Conservation (phyloP, 495 filamentous ascomycete genomes). For the Podospora anserina region DNA sequence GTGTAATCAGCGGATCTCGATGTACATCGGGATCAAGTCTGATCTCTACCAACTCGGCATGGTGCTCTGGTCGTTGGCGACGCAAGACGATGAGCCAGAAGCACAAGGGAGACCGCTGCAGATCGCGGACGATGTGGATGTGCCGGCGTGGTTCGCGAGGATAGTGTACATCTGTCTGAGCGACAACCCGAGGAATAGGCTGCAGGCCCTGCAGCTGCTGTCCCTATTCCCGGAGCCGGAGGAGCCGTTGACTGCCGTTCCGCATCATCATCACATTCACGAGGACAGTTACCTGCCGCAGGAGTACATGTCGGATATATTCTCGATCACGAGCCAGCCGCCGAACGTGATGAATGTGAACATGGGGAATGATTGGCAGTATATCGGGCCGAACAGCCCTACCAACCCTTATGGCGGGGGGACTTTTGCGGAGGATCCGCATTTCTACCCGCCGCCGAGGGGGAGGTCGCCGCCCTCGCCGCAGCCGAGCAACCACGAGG, state of each 20-base stretch:
- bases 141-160: constrained; percentile 44
- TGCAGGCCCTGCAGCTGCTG: constrained; percentile 43
- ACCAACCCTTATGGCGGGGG: constrained; percentile 25
- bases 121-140: constrained; percentile 37
- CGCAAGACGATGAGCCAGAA: constrained; percentile 87
- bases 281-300: constrained; percentile 34
- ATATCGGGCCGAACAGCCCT: constrained; percentile 20
- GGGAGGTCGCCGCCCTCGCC: constrained; percentile 49
- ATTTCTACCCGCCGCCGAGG: constrained; percentile 40
- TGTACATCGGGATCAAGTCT: constrained; percentile 98
- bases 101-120: constrained; percentile 67
- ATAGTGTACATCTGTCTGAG: constrained; percentile 47
- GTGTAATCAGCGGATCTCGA: constrained; percentile 87
- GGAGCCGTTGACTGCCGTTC: constrained; percentile 26
- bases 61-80: constrained; percentile 92
- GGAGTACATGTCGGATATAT: constrained; percentile 26
- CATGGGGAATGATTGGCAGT: not conserved
- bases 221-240: constrained; percentile 38
- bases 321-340: constrained; percentile 30
- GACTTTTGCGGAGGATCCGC: constrained; percentile 29
- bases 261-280: constrained; percentile 27
- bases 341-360: not conserved
- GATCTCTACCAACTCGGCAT: constrained; percentile 95
- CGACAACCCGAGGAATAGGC: constrained; percentile 41
- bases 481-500: constrained; percentile 38